Conservation (phyloP, 257 asterid genomes). For the Asclepias syriaca region DNA sequence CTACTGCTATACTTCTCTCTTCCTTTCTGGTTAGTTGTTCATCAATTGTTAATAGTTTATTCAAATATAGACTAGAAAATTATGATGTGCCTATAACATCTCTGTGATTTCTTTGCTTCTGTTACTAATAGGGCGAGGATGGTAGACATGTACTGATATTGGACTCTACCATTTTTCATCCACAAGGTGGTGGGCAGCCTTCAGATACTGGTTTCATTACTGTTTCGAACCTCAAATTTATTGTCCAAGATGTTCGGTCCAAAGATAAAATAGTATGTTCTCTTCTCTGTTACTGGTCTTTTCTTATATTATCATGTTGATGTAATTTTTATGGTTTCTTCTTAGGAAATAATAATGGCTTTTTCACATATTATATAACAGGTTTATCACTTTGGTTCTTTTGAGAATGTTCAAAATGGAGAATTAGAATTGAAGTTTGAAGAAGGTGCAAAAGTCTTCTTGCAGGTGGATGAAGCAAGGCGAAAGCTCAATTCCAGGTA, state of each 20-base stretch:
- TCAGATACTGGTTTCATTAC: conserved; percentile 69
- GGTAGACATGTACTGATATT: conserved; percentile 48
- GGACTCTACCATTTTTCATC: conserved; percentile 74
- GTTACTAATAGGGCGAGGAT: conserved; percentile 38
- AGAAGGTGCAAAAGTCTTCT: conserved; percentile 46
- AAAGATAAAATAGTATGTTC: conserved; percentile 58
- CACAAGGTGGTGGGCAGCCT: conserved; percentile 97
- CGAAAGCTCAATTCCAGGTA: conserved; percentile 64
- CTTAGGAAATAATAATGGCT: background rate
- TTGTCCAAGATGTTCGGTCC: conserved; percentile 72
- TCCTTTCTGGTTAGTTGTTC: conserved; percentile 41
- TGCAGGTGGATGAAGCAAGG: conserved; percentile 58
- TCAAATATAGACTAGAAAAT: background rate
- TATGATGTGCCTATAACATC: background rate
- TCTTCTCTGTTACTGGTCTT: background rate
- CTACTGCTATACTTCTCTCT: conserved; percentile 44
- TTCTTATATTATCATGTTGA: background rate
- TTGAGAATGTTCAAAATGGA: conserved; percentile 36
- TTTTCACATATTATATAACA: conserved; percentile 11
- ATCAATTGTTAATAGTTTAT: background rate
- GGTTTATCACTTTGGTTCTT: conserved; percentile 65
- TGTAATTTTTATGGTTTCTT: background rate
- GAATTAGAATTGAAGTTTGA: conserved; percentile 16
- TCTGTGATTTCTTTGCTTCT: background rate
- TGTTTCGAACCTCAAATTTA: conserved; percentile 36